Evolutionary conservation across 768 basidiomycete genomes (phyloP).

Genomic region (Russula abietina): DNA sequence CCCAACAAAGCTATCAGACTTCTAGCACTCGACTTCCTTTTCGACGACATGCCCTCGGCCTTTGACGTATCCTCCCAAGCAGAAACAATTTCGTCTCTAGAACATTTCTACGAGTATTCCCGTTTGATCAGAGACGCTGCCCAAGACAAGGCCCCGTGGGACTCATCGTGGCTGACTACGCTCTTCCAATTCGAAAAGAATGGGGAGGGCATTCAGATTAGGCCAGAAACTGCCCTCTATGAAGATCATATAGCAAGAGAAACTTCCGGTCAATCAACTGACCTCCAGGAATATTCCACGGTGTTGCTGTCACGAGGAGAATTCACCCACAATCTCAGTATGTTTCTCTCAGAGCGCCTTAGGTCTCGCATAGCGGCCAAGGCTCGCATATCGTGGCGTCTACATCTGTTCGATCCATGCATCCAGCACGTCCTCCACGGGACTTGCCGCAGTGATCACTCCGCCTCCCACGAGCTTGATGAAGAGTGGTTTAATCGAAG

Average conservation of each 20-base stretch:
- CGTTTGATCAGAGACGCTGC: slow-evolving; percentile 10
- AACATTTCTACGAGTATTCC: slow-evolving; percentile 13
- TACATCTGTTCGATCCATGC: slow-evolving; percentile 15
- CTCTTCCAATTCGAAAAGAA: slow-evolving; percentile 15
- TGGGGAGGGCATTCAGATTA: neutral
- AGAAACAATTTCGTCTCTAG: slow-evolving; percentile 2
- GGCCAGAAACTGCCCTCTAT: slow-evolving; percentile 1
- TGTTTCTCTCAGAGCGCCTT: slow-evolving; percentile 8
- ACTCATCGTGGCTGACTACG: slow-evolving; percentile 4
- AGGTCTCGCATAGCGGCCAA: neutral
- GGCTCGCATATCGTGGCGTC: neutral
- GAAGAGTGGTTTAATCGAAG: slow-evolving; percentile 38
- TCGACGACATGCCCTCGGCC: slow-evolving; percentile 13
- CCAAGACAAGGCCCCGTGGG: slow-evolving; percentile 12
- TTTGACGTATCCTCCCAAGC: slow-evolving; percentile 13
- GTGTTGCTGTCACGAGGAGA: slow-evolving; percentile 1
- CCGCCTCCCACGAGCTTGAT: slow-evolving; percentile 33
- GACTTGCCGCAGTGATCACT: slow-evolving; percentile 33
- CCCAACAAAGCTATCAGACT: neutral
- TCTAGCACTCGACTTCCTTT: slow-evolving; percentile 8
- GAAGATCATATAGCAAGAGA: neutral
- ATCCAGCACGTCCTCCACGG: slow-evolving; percentile 32
- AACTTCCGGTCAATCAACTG: neutral
- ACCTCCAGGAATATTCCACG: neutral
- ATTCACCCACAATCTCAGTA: neutral